Conservation (phyloP, 2,329 filamentous ascomycete species). For the Colletotrichum sublineola region DNA sequence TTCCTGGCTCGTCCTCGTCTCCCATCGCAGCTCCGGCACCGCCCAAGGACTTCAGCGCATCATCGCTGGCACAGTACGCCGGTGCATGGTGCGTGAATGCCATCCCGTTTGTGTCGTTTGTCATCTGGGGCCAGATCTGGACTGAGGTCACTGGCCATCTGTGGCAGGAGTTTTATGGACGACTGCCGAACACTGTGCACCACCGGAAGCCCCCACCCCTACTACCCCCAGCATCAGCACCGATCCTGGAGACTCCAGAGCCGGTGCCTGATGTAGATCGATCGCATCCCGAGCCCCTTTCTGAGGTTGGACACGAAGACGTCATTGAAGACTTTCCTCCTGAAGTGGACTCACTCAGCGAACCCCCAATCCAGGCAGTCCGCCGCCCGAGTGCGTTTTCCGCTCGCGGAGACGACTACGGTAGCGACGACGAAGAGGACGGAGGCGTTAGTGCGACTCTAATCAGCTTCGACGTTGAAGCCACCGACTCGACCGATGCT, state of each 20-base stretch:
- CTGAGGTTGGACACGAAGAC: slow-evolving; percentile 14
- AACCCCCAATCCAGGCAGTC: slow-evolving; percentile 50
- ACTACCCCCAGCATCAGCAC: slow-evolving; percentile 43
- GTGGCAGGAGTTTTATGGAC: slow-evolving; percentile 55
- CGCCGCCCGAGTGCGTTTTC: slow-evolving; percentile 63
- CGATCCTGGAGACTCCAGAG: slow-evolving; percentile 28
- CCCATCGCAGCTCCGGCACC: slow-evolving; percentile 63
- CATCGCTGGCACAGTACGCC: slow-evolving; percentile 59
- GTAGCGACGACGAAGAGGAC: slow-evolving; percentile 68
- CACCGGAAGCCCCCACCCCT: slow-evolving; percentile 45
- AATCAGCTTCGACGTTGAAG: slow-evolving; percentile 73
- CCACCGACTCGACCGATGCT: slow-evolving; percentile 65
- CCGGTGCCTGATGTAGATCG: slow-evolving; percentile 23
- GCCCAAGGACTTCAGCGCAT: slow-evolving; percentile 53
- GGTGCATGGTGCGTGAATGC: slow-evolving; percentile 57
- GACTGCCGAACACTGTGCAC: slow-evolving; percentile 56
- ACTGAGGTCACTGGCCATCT: slow-evolving; percentile 53
- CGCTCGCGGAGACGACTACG: slow-evolving; percentile 64
- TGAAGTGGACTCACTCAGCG: slow-evolving; percentile 11
- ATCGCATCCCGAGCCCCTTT: slow-evolving; percentile 8
- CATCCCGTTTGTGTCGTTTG: slow-evolving; percentile 63
- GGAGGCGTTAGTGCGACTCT: slow-evolving; percentile 68
- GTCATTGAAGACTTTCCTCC: background rate
- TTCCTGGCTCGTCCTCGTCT: slow-evolving; percentile 67
- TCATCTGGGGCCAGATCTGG: slow-evolving; percentile 57